These are phyloP conservation scores for Aspergillus phoenicis DNA, from an alignment of 2,329 filamentous ascomycete species.

Conservation along the genomic window DNA sequence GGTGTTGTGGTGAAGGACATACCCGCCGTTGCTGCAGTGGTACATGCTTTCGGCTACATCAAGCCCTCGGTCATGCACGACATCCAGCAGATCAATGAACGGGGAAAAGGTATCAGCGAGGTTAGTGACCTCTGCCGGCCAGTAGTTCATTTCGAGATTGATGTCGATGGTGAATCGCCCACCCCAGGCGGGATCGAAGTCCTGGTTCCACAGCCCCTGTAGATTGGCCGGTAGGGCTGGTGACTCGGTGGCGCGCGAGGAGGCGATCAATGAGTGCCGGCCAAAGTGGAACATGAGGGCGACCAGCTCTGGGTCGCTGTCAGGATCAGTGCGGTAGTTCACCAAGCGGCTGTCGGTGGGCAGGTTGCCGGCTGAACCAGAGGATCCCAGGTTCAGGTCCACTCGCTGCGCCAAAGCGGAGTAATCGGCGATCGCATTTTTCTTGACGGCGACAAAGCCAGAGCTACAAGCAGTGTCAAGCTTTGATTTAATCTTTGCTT, in stretches of 20 bases:
- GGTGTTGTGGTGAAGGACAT: conserved; percentile 59
- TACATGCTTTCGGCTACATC: conserved; percentile 58
- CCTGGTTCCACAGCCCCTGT: conserved; percentile 59
- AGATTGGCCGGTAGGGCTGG: conserved; percentile 57
- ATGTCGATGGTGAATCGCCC: conserved; percentile 62
- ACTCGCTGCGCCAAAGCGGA: conserved; percentile 3
- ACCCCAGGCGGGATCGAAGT: conserved; percentile 52
- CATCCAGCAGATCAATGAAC: conserved; percentile 45
- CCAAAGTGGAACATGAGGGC: conserved; percentile 55
- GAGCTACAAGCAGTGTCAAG: neutral
- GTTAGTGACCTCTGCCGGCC: conserved; percentile 57
- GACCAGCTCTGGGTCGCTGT: conserved; percentile 41
- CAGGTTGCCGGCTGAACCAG: neutral
- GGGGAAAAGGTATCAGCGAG: conserved; percentile 47
- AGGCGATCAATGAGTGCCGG: conserved; percentile 56
- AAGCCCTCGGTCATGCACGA: conserved; percentile 40
- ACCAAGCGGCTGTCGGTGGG: conserved; percentile 9
- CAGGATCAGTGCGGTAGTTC: conserved; percentile 6
- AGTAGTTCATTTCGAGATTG: conserved; percentile 65
- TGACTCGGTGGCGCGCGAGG: conserved; percentile 42
- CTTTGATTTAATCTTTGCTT: neutral
- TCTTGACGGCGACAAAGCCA: neutral
- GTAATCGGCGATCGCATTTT: conserved; percentile 9
- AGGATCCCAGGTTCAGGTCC: conserved; percentile 5
- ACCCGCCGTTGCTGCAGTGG: conserved; percentile 52